Percentiles rank a stretch among this genome's conserved stretches.
Evolutionary conservation across 2,329 filamentous ascomycete species (phyloP).

Genomic region (Fonsecaea erecta): DNA sequence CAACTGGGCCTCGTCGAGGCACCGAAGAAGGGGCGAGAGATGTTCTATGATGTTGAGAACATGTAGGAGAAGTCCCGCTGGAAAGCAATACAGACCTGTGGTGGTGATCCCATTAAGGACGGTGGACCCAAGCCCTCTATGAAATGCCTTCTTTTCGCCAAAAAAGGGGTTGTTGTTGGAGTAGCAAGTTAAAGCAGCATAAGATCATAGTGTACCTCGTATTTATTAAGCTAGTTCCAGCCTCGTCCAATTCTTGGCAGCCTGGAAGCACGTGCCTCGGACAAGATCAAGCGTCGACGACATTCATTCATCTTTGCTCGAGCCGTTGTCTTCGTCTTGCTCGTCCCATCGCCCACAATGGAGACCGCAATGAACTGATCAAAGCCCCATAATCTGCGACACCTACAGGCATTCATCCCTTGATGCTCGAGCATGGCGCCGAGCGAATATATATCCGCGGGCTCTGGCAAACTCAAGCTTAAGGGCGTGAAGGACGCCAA

Average conservation of each 20-base stretch:
- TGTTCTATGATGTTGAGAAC: neutral
- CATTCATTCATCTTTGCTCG: no score
- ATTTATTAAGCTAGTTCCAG: no score
- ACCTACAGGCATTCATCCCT: neutral
- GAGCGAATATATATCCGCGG: slow-evolving; percentile 25
- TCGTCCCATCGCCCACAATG: neutral
- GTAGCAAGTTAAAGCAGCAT: neutral
- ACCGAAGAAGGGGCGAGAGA: neutral
- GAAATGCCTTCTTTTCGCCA: neutral
- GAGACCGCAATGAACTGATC: neutral
- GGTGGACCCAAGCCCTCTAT: no score
- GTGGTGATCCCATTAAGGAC: no score
- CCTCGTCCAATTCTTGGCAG: no score
- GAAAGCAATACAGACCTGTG: no score
- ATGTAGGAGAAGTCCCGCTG: no score
- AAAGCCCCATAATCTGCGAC: neutral
- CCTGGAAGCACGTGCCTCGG: neutral
- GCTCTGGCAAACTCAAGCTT: slow-evolving; percentile 73
- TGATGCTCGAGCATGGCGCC: slow-evolving; percentile 19
- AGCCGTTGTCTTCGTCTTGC: no score
- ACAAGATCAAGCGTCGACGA: neutral
- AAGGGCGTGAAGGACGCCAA: slow-evolving; percentile 71
- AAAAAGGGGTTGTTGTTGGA: neutral
- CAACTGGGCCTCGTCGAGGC: neutral
- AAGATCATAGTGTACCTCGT: no score